Evolutionary conservation across 768 basidiomycete species (phyloP), one percentile per base, ranked within the genome.

Genomic region (Suillus subalutaceus): DNA sequence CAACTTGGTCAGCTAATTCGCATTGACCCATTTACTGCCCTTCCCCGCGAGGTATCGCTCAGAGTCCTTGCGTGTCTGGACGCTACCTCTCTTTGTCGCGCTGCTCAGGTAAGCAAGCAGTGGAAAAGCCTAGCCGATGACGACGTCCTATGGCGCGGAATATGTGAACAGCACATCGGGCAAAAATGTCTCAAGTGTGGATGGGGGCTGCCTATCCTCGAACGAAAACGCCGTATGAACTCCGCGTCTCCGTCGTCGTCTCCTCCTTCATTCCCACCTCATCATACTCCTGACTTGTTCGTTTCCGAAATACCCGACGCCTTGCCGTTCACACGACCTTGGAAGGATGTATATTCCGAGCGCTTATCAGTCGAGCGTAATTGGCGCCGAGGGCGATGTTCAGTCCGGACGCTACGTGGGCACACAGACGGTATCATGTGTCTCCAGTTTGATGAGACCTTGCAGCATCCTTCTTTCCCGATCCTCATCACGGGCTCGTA

Each of bases 331-430:
- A 96, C 94, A 18, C 88, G 96, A 53, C 97, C 97, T 0, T 99
- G 97, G 97, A 99, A 99, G 76, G 90, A 93, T 69, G 97, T 99
- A 23, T 99, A 99, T 78, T 94, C 92, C 74, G 97, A 99, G 76
- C 90, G 97, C n/a, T 88, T 99, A 77, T 89, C 90, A 23, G 88
- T 99, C 53, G 97, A 98, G 79, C 88, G 96, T 58, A 99, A 99
- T 77, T 99, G 97, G 97, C 88, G 97, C 23, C 90, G 94, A 55
- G 97, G 97, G 12, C 88, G 94, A 40, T 97, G 90, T 78, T 90
- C 85, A 6, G 90, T 91, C 44, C 91, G 91, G 57, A 93, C 90
- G 0, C 83, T 99, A 64, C 90, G 91, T 71, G 97, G 97, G 7
- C 97, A 99, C 79, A 91, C 93, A 8, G 94, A 99, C 72, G 94